Evolutionary conservation across 2,329 filamentous ascomycete genomes (phyloP).

Genomic region (Trichophyton benhamiae): DNA sequence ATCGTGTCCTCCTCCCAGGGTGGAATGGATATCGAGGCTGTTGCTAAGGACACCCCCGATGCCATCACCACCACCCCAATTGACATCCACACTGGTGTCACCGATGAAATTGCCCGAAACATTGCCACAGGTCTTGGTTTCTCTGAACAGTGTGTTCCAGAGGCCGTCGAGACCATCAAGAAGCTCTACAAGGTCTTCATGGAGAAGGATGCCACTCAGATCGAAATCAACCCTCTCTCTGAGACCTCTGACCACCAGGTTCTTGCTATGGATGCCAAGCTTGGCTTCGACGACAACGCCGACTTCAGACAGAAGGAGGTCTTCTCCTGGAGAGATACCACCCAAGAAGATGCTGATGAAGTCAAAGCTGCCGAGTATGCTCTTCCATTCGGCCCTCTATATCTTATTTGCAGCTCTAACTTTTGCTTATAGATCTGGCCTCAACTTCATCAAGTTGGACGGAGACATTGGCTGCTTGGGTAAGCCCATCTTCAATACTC

Average conservation of each 20-base stretch:
- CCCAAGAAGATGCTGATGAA: conserved; percentile 94
- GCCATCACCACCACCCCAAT: conserved; percentile 91
- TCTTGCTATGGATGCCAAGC: conserved; percentile 98
- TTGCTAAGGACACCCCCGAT: conserved; percentile 93
- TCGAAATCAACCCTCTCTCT: conserved; percentile 98
- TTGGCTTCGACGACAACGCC: conserved; percentile 97
- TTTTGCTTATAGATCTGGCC: conserved; percentile 41
- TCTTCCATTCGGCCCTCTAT: background rate
- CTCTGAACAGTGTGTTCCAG: conserved; percentile 92
- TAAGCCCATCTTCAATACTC: conserved; percentile 15
- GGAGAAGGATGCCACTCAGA: conserved; percentile 97
- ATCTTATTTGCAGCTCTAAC: background rate
- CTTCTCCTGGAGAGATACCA: conserved; percentile 84
- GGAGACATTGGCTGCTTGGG: conserved; percentile 92
- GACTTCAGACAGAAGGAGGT: conserved; percentile 96
- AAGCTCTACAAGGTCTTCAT: conserved; percentile 98
- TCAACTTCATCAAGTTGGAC: conserved; percentile 99
- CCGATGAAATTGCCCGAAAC: conserved; percentile 81
- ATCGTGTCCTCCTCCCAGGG: conserved; percentile 97
- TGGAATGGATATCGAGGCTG: conserved; percentile 97
- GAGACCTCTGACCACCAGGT: conserved; percentile 98
- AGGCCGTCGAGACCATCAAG: conserved; percentile 91
- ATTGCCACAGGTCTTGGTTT: conserved; percentile 91
- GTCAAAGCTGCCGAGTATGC: conserved; percentile 81
- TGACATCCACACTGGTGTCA: conserved; percentile 88